These are phyloP conservation scores for Rhododendron mucronatum DNA, from an alignment of 148 eudicot genomes.

Conservation along the genomic window DNA sequence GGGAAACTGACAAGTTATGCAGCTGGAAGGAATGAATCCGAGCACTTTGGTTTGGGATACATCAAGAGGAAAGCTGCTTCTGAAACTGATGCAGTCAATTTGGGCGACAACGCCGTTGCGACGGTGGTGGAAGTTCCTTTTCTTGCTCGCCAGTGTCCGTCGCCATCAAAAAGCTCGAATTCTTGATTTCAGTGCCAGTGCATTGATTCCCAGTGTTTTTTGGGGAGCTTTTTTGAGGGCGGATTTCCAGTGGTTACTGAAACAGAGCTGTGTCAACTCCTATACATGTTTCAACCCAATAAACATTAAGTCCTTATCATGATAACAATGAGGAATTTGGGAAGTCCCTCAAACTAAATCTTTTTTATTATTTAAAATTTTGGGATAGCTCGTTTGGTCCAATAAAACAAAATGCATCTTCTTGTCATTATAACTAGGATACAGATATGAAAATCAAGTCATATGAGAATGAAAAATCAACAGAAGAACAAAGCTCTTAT, in stretches of 20 bases:
- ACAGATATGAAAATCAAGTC: background rate
- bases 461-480: background rate
- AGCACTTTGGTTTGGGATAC: constrained; percentile 66
- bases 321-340: no score
- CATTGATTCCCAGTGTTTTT: background rate
- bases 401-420: no score
- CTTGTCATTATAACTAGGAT: no score
- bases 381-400: no score
- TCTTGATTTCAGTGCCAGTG: background rate
- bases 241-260: background rate
- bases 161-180: constrained; percentile 20
- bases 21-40: constrained; percentile 33
- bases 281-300: no score
- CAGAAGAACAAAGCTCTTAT: background rate
- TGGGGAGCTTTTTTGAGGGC: background rate
- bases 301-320: no score
- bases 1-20: constrained; percentile 65
- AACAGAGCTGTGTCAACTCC: background rate
- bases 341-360: no score
- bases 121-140: constrained; percentile 58
- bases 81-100: constrained; percentile 41
- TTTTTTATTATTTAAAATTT: no score
- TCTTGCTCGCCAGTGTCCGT: constrained; percentile 44
- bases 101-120: constrained; percentile 44
- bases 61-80: constrained; percentile 54